Percentiles rank a stretch among this genome's conserved stretches.
Conservation (phyloP, 495 filamentous ascomycete species). For the Apiosordaria backusii region DNA sequence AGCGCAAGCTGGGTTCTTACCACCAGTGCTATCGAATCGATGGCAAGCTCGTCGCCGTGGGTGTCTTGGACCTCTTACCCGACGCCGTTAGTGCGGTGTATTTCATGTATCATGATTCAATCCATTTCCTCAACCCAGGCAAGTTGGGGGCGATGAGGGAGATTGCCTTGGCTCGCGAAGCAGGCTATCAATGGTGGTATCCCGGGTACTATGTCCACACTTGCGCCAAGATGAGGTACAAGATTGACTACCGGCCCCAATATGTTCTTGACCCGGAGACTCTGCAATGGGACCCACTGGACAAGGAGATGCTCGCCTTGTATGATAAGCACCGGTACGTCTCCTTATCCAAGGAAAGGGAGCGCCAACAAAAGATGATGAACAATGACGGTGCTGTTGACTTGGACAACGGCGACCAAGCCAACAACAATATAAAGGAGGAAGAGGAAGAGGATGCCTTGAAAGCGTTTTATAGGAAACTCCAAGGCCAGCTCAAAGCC, state of each 20-base stretch:
- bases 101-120: constrained; percentile 85
- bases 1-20: constrained; percentile 75
- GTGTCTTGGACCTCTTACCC: constrained; percentile 84
- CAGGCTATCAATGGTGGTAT: constrained; percentile 61
- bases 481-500: constrained; percentile 30
- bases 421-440: not conserved
- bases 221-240: constrained; percentile 64
- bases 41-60: constrained; percentile 81
- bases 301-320: constrained; percentile 59
- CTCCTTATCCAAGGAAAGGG: constrained; percentile 52
- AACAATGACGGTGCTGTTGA: constrained; percentile 13
- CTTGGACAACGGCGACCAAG: not conserved
- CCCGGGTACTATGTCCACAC: constrained; percentile 51
- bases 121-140: constrained; percentile 75
- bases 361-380: constrained; percentile 33
- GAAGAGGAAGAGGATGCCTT: constrained; percentile 14
- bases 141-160: constrained; percentile 87
- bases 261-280: constrained; percentile 79
- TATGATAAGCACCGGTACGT: constrained; percentile 68
- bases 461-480: not conserved
- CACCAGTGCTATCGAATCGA: constrained; percentile 95
- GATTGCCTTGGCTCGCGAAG: constrained; percentile 72
- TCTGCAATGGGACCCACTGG: constrained; percentile 69
- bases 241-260: constrained; percentile 79
- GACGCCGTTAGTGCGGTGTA: constrained; percentile 90